phyloP scores from a whole-genome alignment of 306 rosid genomes.

The Cucumis cinereus region DNA sequence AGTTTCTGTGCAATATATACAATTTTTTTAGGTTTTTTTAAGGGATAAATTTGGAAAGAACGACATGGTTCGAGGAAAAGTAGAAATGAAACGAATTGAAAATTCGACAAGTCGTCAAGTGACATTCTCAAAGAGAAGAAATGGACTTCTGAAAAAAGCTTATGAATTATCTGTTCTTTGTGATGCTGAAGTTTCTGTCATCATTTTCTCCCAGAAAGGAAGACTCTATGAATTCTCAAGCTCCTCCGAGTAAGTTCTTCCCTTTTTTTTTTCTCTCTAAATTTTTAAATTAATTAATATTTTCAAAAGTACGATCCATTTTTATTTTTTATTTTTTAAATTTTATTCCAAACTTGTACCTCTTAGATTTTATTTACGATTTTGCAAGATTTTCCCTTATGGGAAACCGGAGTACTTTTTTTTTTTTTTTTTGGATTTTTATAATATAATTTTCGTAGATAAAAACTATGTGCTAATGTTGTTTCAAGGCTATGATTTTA shows the following conservation, averaged over 20 bases:
- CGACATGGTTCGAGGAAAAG: constrained; percentile 11
- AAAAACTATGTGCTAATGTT: not conserved
- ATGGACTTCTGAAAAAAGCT: constrained; percentile 9
- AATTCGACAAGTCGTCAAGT: constrained; percentile 12
- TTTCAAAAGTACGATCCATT: too few relatives aligned
- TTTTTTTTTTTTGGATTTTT: not conserved
- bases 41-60: not conserved
- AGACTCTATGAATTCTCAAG: constrained; percentile 12
- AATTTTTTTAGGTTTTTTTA: not conserved
- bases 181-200: constrained; percentile 8
- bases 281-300: too few relatives aligned
- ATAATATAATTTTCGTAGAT: too few relatives aligned
- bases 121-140: constrained; percentile 14
- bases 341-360: not conserved
- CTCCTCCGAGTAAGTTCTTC: constrained; percentile 7
- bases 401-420: not conserved
- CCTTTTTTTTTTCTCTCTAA: too few relatives aligned
- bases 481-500: not conserved
- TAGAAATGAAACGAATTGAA: constrained; percentile 8
- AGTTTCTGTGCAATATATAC: not conserved
- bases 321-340: too few relatives aligned
- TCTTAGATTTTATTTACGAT: not conserved
- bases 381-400: not conserved
- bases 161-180: constrained; percentile 9
- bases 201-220: constrained; percentile 13